Conservation (phyloP, 345 rosid genomes). For the Euclidium syriacum region DNA sequence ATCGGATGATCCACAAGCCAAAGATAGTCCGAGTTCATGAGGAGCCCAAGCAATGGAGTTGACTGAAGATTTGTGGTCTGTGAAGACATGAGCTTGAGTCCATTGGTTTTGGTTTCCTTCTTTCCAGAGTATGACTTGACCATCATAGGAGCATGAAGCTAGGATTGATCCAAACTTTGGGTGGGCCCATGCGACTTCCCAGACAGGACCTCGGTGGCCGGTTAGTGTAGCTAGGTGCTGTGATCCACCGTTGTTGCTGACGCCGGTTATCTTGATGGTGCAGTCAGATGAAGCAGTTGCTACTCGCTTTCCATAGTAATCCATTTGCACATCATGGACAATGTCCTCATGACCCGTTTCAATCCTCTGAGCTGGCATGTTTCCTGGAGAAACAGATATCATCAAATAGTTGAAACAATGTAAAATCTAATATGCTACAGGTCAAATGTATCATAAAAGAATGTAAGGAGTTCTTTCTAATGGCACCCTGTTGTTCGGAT, state of each 20-base stretch:
- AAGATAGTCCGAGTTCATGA: constrained; percentile 53
- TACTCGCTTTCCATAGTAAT: constrained; percentile 63
- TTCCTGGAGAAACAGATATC: background rate
- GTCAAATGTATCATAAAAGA: too few species aligned
- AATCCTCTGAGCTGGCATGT: constrained; percentile 56
- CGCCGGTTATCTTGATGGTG: constrained; percentile 51
- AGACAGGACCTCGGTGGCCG: constrained; percentile 64
- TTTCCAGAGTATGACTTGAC: constrained; percentile 65
- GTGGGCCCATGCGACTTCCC: constrained; percentile 67
- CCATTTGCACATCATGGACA: constrained; percentile 61
- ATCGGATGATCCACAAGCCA: constrained; percentile 69
- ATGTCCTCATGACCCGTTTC: constrained; percentile 62
- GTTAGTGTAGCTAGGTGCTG: constrained; percentile 52
- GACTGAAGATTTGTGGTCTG: constrained; percentile 59
- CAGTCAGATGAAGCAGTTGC: constrained; percentile 64
- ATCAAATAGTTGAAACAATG: background rate
- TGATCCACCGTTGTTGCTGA: constrained; percentile 43
- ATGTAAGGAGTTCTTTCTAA: too few species aligned
- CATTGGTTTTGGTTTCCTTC: constrained; percentile 62
- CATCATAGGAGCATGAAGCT: constrained; percentile 71
- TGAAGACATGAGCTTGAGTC: constrained; percentile 56
- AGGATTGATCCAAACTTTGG: constrained; percentile 63
- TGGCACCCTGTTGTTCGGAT: background rate
- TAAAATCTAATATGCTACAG: background rate
- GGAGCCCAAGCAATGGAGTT: constrained; percentile 74